Percentiles rank a stretch among this genome's conserved stretches.
These are phyloP conservation scores for Yamadazyma trypodendri DNA, from an alignment of 1,139 yeast genomes.

Conservation along the genomic window DNA sequence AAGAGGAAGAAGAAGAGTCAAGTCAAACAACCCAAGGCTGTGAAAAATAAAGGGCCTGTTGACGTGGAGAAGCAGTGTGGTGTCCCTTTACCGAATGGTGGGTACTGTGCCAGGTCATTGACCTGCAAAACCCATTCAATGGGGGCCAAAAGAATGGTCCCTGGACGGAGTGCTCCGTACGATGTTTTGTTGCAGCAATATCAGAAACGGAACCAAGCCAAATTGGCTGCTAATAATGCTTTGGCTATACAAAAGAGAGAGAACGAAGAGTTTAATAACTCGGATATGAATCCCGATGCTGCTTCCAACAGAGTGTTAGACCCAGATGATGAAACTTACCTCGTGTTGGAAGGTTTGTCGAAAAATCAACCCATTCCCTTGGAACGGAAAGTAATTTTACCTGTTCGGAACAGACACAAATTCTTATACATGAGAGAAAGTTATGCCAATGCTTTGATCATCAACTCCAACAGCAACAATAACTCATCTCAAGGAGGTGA, in stretches of 20 bases:
- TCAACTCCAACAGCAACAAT: slow-evolving; percentile 25
- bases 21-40: slow-evolving; percentile 50
- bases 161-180: slow-evolving; percentile 89
- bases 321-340: slow-evolving; percentile 93
- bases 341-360: slow-evolving; percentile 88
- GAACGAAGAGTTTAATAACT: slow-evolving; percentile 41
- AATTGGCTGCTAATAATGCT: slow-evolving; percentile 78
- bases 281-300: slow-evolving; percentile 21
- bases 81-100: slow-evolving; percentile 88
- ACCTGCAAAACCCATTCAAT: slow-evolving; percentile 97
- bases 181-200: slow-evolving; percentile 85
- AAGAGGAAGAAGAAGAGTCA: slow-evolving; percentile 38
- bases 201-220: slow-evolving; percentile 90
- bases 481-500: slow-evolving; percentile 21
- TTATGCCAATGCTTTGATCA: slow-evolving; percentile 62
- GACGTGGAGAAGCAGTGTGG: slow-evolving; percentile 97
- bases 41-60: slow-evolving; percentile 63
- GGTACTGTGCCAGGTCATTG: slow-evolving; percentile 88
- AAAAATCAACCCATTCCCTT: slow-evolving; percentile 79
- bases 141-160: slow-evolving; percentile 96
- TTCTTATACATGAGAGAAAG: slow-evolving; percentile 82
- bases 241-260: slow-evolving; percentile 55
- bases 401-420: slow-evolving; percentile 66
- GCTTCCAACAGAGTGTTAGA: slow-evolving; percentile 34
- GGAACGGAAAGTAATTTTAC: slow-evolving; percentile 71